A percentile compares a stretch with the other conserved stretches of the same genome.
Conservation (phyloP, 2,329 filamentous ascomycete genomes). For the Aspergillus sp. region DNA sequence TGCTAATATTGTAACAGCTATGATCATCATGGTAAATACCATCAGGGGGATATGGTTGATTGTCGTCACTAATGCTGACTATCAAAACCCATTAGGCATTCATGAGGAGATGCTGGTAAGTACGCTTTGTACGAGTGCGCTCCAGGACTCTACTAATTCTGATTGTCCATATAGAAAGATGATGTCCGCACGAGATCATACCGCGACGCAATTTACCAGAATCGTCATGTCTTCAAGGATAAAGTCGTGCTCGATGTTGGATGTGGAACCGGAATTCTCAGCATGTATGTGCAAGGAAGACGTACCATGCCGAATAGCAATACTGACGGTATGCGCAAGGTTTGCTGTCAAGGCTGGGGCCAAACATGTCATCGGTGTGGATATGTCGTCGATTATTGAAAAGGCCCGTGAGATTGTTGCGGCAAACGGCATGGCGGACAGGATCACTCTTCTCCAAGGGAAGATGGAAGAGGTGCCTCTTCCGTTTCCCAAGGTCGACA, state of each 20-base stretch:
- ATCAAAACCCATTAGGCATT: conserved; percentile 55
- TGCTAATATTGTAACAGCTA: conserved; percentile 52
- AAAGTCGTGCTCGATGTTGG: conserved; percentile 94
- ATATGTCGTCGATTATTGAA: conserved; percentile 99
- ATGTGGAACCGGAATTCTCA: conserved; percentile 94
- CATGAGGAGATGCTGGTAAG: conserved; percentile 97
- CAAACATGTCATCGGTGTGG: conserved; percentile 96
- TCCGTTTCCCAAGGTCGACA: conserved; percentile 92
- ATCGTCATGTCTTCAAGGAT: conserved; percentile 86
- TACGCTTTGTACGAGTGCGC: conserved; percentile 18
- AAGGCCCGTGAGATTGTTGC: conserved; percentile 94
- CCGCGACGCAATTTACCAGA: conserved; percentile 95
- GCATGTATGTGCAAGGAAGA: conserved; percentile 59
- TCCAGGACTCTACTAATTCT: conserved; percentile 1
- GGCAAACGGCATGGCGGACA: conserved; percentile 82
- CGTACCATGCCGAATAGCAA: conserved; percentile 1
- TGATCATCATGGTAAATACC: conserved; percentile 81
- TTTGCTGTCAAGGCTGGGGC: conserved; percentile 93
- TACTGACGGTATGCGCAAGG: conserved; percentile 44
- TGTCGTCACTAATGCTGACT: conserved; percentile 10
- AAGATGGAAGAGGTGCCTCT: conserved; percentile 99
- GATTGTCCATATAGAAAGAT: conserved; percentile 62
- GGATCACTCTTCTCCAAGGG: conserved; percentile 95
- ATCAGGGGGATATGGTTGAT: conserved; percentile 11
- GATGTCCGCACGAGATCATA: conserved; percentile 95